phyloP scores from a whole-genome alignment of 2,329 filamentous ascomycete species.

The Septoria petroselini region DNA sequence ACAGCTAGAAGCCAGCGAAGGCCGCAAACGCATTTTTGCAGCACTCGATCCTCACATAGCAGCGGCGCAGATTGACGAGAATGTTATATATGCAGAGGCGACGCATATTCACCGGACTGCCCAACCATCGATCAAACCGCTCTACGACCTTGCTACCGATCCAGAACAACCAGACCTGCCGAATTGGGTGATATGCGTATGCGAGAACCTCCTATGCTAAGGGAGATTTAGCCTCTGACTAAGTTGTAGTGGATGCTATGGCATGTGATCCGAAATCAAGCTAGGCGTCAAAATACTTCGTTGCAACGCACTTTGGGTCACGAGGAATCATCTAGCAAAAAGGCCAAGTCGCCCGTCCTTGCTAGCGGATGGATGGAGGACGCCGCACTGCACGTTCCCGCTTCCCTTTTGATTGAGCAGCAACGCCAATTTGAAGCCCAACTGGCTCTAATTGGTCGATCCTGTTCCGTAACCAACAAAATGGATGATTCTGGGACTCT shows the following conservation, averaged over 20 bases:
- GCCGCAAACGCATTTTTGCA: constrained; percentile 41
- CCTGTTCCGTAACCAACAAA: too few species aligned
- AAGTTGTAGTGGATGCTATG: constrained; percentile 45
- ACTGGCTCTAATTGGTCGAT: too few species aligned
- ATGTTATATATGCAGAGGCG: constrained; percentile 27
- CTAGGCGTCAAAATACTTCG: constrained; percentile 34
- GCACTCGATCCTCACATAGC: constrained; percentile 23
- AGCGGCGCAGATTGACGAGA: constrained; percentile 14
- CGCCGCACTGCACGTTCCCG: too few species aligned
- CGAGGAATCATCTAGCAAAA: not conserved
- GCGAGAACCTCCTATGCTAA: not conserved
- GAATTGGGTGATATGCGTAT: constrained; percentile 44
- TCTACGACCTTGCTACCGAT: constrained; percentile 43
- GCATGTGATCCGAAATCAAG: constrained; percentile 48
- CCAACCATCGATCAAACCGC: constrained; percentile 36
- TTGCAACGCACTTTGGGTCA: not conserved
- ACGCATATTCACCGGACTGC: constrained; percentile 27
- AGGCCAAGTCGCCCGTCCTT: not conserved
- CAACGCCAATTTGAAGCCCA: too few species aligned
- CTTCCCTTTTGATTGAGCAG: too few species aligned
- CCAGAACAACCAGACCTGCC: constrained; percentile 38
- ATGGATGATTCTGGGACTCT: too few species aligned
- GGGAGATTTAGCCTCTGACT: not conserved
- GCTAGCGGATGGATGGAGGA: not conserved
- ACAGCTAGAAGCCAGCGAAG: constrained; percentile 43